phyloP scores from a whole-genome alignment of 495 filamentous ascomycete species.

The Trichocladium uniseriatum region DNA sequence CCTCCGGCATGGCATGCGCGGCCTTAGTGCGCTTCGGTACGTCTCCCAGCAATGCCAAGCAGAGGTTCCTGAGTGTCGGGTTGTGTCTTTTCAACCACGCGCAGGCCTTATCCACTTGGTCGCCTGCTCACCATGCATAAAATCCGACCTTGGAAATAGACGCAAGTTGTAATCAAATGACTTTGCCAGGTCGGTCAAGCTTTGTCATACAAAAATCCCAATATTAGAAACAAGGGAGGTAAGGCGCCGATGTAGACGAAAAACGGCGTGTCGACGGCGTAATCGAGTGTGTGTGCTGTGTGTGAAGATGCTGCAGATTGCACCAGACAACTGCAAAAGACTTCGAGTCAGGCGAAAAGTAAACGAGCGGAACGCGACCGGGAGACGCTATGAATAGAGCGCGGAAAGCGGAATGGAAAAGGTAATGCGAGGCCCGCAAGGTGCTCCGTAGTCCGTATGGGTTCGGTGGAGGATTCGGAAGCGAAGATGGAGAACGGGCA shows the following conservation, averaged over 20 bases:
- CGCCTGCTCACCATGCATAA: not conserved
- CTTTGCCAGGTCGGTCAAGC: slow-evolving; percentile 12
- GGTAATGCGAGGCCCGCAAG: not conserved
- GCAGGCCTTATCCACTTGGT: too few relatives aligned
- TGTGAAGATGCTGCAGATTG: not conserved
- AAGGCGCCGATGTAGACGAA: not conserved
- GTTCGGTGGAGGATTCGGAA: not conserved
- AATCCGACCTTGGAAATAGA: not conserved
- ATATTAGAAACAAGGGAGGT: slow-evolving; percentile 1
- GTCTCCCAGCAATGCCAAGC: not conserved
- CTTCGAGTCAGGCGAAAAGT: not conserved
- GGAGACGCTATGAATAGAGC: not conserved
- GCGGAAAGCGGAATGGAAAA: not conserved
- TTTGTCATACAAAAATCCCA: slow-evolving; percentile 16
- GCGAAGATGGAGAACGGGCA: slow-evolving; percentile 7
- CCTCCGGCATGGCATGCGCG: slow-evolving; percentile 20
- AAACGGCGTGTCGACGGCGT: too few relatives aligned
- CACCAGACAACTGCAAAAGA: not conserved
- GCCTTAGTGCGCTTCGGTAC: not conserved
- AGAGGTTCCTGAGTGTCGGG: not conserved
- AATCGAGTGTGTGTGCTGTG: too few relatives aligned
- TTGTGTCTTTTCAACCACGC: not conserved
- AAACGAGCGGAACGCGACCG: slow-evolving; percentile 6
- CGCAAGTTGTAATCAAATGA: not conserved
- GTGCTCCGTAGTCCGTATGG: not conserved